Evolutionary conservation across 2,329 filamentous ascomycete species (phyloP).

Genomic region (Phoma sp.): DNA sequence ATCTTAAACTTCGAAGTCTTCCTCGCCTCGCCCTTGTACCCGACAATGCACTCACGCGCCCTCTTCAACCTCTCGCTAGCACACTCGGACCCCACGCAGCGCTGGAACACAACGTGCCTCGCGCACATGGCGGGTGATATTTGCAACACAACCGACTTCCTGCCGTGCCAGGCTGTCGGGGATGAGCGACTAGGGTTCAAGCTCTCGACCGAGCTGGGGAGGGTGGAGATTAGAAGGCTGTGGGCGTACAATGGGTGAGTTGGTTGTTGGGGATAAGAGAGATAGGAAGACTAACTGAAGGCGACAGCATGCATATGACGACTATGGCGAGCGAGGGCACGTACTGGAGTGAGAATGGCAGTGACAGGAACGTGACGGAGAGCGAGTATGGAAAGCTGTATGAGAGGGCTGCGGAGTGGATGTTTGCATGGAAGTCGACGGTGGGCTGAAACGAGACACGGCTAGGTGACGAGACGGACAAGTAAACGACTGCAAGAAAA

Average conservation of each 20-base stretch:
- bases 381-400: conserved; percentile 11
- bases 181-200: neutral
- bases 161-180: neutral
- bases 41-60: neutral
- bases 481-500: no score
- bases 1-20: neutral
- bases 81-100: neutral
- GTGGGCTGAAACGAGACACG: conserved; percentile 1
- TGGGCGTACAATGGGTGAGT: neutral
- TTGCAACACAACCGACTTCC: neutral
- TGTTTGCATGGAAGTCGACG: conserved; percentile 5
- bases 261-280: no score
- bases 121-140: neutral
- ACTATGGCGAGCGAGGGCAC: conserved; percentile 1
- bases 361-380: conserved; percentile 19
- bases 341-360: conserved; percentile 17
- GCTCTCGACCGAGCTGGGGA: neutral
- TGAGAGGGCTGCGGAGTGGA: conserved; percentile 6
- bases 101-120: neutral
- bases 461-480: neutral
- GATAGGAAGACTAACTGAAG: no score
- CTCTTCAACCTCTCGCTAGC: neutral
- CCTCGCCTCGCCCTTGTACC: neutral
- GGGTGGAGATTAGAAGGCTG: neutral
- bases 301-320: neutral